Evolutionary conservation across 2,329 filamentous ascomycete genomes (phyloP), one percentile per base, ranked within the genome.

Genomic region (Alternaria rosae): DNA sequence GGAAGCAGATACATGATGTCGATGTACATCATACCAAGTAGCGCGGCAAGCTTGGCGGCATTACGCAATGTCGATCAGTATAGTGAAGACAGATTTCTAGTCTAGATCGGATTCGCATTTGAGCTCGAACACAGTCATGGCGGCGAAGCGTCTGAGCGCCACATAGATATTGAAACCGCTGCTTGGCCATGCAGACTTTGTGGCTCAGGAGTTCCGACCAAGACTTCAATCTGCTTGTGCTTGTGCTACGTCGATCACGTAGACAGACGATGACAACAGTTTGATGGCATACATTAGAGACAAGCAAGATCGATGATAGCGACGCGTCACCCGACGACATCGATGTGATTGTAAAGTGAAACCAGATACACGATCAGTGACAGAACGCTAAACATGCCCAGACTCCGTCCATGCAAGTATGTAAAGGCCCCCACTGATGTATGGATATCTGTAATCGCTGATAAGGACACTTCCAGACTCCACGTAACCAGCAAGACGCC

Each of bases 321-420:
- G 20, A 15, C 47, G 28, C 28, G 28, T 26, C 20, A 38, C 47
- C 28, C 13, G 30, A 51, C 32, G 47, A 51, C 47, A 11, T 51
- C 30, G 30, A 35, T 21, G 30, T 35, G 47, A 25, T n/a, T 13
- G 47, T 35, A 53, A 21, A 42, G 32, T 13, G 35, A 26, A 42
- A 26, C 32, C 42, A 25, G n/a, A 44, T 44, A 42, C 38, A 44
- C 25, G 15, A 44, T 45, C 10, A 44, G 32, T 41, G 20, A 35
- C 42, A 25, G 21, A 65, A 61, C 57, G 52, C 54, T 59, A 44
- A 41, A 65, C 42, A 26, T 35, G 21, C 38, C 56, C 50, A 53
- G 28, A 64, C 60, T 57, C 67, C 57, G 20, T 54, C 58, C 56
- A 66, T 66, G 60, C 60, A 59, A 51, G 30, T 51, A 17, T 35